Conservation (phyloP, 257 asterid genomes). For the Schizonepeta tenuifolia region DNA sequence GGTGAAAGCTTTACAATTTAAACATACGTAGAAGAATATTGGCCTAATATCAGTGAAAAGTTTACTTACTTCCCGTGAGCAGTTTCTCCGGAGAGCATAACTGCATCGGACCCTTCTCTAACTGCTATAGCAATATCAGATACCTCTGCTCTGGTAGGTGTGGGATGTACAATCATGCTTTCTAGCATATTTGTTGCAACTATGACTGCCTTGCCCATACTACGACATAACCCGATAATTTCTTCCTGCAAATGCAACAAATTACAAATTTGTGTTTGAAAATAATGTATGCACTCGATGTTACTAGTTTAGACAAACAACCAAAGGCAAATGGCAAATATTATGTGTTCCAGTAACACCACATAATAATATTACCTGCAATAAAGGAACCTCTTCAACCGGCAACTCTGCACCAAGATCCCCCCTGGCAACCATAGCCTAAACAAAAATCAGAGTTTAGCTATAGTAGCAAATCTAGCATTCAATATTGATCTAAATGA, state of each 20-base stretch:
- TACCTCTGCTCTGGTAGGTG: constrained; percentile 98
- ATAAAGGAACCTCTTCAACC: constrained; percentile 88
- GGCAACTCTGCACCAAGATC: constrained; percentile 99
- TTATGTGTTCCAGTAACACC: background rate
- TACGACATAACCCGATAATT: constrained; percentile 79
- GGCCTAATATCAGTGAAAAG: constrained; percentile 3
- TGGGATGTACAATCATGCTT: constrained; percentile 98
- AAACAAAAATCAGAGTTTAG: constrained; percentile 29
- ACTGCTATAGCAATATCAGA: constrained; percentile 97
- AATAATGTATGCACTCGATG: constrained; percentile 15
- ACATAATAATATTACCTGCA: constrained; percentile 64
- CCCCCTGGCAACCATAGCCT: constrained; percentile 99
- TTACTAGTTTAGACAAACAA: constrained; percentile 1
- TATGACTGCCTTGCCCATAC: constrained; percentile 96
- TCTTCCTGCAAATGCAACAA: constrained; percentile 67
- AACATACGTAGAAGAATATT: background rate
- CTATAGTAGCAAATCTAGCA: constrained; percentile 13
- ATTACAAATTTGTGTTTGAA: background rate
- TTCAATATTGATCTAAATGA: constrained; percentile 24
- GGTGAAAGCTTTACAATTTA: background rate
- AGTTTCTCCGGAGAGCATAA: constrained; percentile 99
- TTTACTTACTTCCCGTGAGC: constrained; percentile 92
- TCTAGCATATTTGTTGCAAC: constrained; percentile 99
- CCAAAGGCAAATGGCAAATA: background rate
- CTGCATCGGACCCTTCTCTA: constrained; percentile 92